Evolutionary conservation across 306 rosid species (phyloP).

Genomic region (Phaseolus lunatus): DNA sequence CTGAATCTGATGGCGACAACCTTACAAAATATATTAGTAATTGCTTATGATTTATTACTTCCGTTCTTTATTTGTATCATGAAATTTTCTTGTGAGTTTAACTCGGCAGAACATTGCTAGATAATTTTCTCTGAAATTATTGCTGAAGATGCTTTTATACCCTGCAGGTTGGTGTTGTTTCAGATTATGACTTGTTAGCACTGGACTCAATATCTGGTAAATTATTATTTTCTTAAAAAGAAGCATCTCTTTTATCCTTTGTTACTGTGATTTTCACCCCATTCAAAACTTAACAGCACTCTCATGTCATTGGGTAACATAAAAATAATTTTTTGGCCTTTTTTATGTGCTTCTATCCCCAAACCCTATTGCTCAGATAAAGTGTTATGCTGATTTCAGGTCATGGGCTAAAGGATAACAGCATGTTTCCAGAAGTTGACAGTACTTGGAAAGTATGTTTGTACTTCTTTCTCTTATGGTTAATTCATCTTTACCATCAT

Average conservation of each 20-base stretch:
- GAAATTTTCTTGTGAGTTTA: conserved; percentile 12
- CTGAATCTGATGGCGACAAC: conserved; percentile 31
- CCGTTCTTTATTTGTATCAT: background rate
- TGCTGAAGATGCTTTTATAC: conserved; percentile 40
- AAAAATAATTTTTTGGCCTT: background rate
- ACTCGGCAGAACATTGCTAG: background rate
- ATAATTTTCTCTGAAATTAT: conserved; percentile 36
- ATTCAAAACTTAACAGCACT: conserved; percentile 11
- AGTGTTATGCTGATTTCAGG: conserved; percentile 59
- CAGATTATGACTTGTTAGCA: conserved; percentile 94
- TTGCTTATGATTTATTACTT: conserved; percentile 29
- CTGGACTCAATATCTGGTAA: conserved; percentile 91
- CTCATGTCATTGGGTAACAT: conserved; percentile 9
- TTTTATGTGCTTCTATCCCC: conserved; percentile 18
- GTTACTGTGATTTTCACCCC: conserved; percentile 25
- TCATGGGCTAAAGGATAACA: conserved; percentile 59
- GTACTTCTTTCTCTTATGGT: conserved; percentile 28
- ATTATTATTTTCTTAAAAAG: background rate
- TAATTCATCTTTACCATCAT: conserved; percentile 36
- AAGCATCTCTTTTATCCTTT: background rate
- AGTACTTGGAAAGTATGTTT: conserved; percentile 87
- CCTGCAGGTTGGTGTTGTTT: conserved; percentile 93
- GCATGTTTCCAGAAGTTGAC: conserved; percentile 94
- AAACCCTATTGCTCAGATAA: conserved; percentile 30
- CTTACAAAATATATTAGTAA: conserved; percentile 4